These are phyloP conservation scores for Pyrenopolyporus hunteri DNA, from an alignment of 495 filamentous ascomycete genomes.

Conservation along the genomic window DNA sequence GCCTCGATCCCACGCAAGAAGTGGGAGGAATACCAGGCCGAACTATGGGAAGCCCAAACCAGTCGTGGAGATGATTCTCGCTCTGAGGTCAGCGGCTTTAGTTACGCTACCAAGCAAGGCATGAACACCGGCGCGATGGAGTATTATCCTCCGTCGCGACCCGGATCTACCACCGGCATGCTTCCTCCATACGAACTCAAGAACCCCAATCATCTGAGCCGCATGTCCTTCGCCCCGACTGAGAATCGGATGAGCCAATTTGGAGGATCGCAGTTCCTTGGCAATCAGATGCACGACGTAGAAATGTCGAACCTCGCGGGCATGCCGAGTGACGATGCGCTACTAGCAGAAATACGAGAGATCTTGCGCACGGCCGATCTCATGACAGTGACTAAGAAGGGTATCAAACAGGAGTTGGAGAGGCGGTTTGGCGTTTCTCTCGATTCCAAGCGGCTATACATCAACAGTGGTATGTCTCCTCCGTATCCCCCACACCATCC, in stretches of 20 bases:
- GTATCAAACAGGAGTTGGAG: conserved; percentile 92
- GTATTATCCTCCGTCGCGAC: conserved; percentile 68
- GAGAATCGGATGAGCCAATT: conserved; percentile 64
- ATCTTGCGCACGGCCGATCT: conserved; percentile 90
- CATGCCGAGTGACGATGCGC: conserved; percentile 84
- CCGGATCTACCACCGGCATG: conserved; percentile 74
- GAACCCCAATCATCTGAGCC: conserved; percentile 54
- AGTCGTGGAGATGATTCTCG: conserved; percentile 77
- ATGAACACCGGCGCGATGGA: conserved; percentile 62
- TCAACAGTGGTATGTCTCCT: conserved; percentile 80
- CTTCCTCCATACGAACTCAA: conserved; percentile 42
- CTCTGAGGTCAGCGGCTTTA: conserved; percentile 90
- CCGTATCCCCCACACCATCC: neutral
- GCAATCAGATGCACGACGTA: conserved; percentile 66
- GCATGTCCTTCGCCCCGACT: conserved; percentile 81
- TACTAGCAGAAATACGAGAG: conserved; percentile 92
- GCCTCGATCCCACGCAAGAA: conserved; percentile 91
- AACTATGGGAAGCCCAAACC: conserved; percentile 94
- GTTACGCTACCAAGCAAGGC: conserved; percentile 85
- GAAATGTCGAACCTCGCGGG: conserved; percentile 70
- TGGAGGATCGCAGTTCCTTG: conserved; percentile 55
- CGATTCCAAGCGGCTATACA: conserved; percentile 84
- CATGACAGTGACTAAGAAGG: conserved; percentile 99
- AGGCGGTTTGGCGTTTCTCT: conserved; percentile 80
- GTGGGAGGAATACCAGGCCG: conserved; percentile 98